phyloP scores from a whole-genome alignment of 1,284 basidiomycete species.

The Trichosporon sp. region DNA sequence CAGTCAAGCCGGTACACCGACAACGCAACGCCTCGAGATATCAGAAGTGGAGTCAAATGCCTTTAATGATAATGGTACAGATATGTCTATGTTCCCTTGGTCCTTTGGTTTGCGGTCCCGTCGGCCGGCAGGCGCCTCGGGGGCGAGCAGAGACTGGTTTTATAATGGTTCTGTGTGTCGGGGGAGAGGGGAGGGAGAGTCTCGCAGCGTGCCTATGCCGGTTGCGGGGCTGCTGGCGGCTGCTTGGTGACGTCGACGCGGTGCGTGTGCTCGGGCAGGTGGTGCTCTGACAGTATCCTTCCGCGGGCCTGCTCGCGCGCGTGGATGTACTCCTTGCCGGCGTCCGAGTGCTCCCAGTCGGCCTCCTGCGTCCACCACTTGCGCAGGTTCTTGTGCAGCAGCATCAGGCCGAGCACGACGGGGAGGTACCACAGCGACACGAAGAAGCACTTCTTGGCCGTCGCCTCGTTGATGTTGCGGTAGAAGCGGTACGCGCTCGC shows the following conservation, averaged over 20 bases:
- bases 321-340: constrained; percentile 18
- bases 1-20: too few species aligned
- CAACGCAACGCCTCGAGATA: background rate
- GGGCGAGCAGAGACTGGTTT: background rate
- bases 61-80: constrained; percentile 7
- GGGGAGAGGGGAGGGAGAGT: background rate
- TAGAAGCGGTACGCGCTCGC: constrained; percentile 73
- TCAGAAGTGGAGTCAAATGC: constrained; percentile 2
- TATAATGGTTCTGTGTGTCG: background rate
- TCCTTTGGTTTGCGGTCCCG: background rate
- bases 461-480: constrained; percentile 61
- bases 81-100: constrained; percentile 1
- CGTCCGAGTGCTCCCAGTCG: constrained; percentile 20
- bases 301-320: constrained; percentile 14
- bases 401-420: constrained; percentile 83
- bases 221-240: background rate
- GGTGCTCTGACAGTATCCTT: constrained; percentile 9
- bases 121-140: background rate
- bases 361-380: constrained; percentile 56
- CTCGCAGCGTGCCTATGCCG: background rate
- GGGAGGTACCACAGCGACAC: constrained; percentile 89
- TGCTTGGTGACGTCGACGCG: constrained; percentile 1
- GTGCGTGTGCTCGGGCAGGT: background rate
- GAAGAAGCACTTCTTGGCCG: constrained; percentile 74
- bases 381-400: constrained; percentile 82